These are phyloP conservation scores for Penicillium pancosmium DNA, from an alignment of 495 filamentous ascomycete genomes.

Conservation along the genomic window DNA sequence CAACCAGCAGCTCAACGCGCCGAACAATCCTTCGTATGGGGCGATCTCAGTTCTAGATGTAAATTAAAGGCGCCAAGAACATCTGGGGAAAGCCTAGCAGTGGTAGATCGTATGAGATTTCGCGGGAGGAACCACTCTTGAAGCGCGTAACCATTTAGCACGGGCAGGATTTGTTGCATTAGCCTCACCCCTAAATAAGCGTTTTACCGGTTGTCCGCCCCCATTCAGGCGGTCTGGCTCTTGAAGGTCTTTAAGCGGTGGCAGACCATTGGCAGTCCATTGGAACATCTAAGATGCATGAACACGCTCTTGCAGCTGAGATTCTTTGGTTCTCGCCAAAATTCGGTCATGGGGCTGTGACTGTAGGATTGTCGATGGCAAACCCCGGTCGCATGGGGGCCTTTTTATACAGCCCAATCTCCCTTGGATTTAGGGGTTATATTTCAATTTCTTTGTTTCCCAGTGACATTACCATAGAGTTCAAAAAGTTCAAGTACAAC, in stretches of 20 bases:
- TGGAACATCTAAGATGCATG: background rate
- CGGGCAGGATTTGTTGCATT: background rate
- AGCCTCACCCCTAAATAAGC: constrained; percentile 12
- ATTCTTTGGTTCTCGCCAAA: background rate
- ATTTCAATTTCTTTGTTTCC: constrained; percentile 3
- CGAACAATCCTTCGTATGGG: background rate
- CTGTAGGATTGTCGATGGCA: background rate
- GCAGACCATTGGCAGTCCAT: background rate
- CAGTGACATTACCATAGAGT: background rate
- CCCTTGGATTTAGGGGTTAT: background rate
- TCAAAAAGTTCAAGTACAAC: background rate
- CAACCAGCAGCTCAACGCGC: background rate
- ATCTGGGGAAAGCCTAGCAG: background rate
- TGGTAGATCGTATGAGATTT: background rate
- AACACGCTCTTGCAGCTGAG: background rate
- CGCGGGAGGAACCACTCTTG: constrained; percentile 8
- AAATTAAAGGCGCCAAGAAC: background rate
- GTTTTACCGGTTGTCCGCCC: constrained; percentile 21
- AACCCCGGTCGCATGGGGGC: background rate
- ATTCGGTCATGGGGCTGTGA: background rate
- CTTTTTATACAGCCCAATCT: background rate
- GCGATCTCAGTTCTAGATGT: constrained; percentile 5
- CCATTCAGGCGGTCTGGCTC: constrained; percentile 13
- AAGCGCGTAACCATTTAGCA: constrained; percentile 27
- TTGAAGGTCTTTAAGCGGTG: too few species aligned